Base-by-base conservation (phyloP, 352 stramenopile genomes). In the Blastocystis sp. region DNA sequence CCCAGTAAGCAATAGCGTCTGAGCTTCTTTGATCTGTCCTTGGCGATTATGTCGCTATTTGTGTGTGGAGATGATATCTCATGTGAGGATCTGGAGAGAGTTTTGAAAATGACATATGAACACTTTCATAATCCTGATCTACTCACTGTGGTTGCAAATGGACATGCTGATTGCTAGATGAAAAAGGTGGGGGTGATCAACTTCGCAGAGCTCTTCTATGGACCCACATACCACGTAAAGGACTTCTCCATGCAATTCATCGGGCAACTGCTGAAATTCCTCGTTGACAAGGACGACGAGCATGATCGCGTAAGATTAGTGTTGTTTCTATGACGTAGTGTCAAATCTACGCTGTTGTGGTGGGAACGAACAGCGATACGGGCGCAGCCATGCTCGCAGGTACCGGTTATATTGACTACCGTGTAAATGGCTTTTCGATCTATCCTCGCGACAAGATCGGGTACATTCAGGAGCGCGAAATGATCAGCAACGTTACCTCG, bases 191-290 rank as follows among this genome's bases (percentile, higher is more conserved):
- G 65, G 1, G 7, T 5, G 14, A 41, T 56, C 17, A 53, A 43
- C 65, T 76, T 76, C 14, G 65, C 43, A 56, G 65, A 76, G 23
- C 9, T 17, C 14, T 76, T 76, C 23, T 76, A 76, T 41, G 65
- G 65, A 59, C 65, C 65, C 11, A 76, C 65, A 9, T 76, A 76
- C 52, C 65, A 76, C 52, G 38, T 76, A 9, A 76, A 76, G 23
- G 65, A 76, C 38, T 76, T 76, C n/a, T 76, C 65, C 10, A 76
- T 76, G 65, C 65, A 76, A 23, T 76, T 76, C 43, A 76, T 76
- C 38, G 65, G 65, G 11, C 65, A 76, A 7, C 52, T 76, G 11
- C 65, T 76, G 14, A 76, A 76, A n/a, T 76, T 53, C 38, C 65
- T 76, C 23, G 65, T 76, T 21, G 9, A 38, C 9, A 76, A 76